A percentile compares a stretch with the other conserved stretches of the same genome.
These are phyloP conservation scores for Talaromyces sp. DNA, from an alignment of 2,329 filamentous ascomycete species.

Conservation along the genomic window DNA sequence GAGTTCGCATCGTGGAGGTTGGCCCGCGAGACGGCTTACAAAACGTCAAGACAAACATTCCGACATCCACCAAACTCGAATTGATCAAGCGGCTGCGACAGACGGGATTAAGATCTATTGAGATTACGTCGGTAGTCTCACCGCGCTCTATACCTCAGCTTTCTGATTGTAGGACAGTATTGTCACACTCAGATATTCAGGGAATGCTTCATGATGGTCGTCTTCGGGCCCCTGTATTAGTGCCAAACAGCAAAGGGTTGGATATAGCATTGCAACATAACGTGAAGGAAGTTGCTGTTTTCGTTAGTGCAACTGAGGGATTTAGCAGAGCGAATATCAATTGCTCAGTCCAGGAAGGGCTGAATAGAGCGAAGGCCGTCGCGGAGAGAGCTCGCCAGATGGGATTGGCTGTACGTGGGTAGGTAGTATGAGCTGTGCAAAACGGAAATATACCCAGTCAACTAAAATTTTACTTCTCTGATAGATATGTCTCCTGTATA, in stretches of 20 bases:
- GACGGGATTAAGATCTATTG: slow-evolving; percentile 68
- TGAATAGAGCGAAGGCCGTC: slow-evolving; percentile 29
- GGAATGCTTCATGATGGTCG: slow-evolving; percentile 49
- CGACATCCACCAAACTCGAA: slow-evolving; percentile 68
- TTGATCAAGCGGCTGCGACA: slow-evolving; percentile 63
- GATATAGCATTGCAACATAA: slow-evolving; percentile 52
- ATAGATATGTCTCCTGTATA: slow-evolving; percentile 33
- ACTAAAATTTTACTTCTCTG: too few species aligned
- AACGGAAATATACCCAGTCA: too few species aligned
- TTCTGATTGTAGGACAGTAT: slow-evolving; percentile 24
- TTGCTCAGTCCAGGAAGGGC: slow-evolving; percentile 33
- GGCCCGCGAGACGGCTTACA: slow-evolving; percentile 79
- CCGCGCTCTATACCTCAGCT: slow-evolving; percentile 83
- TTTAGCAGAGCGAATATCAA: slow-evolving; percentile 41
- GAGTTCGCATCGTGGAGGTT: slow-evolving; percentile 69
- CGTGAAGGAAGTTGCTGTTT: slow-evolving; percentile 36
- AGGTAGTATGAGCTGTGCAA: too few species aligned
- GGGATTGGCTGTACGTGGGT: slow-evolving; percentile 31
- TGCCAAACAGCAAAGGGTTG: slow-evolving; percentile 37
- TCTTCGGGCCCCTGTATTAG: slow-evolving; percentile 31
- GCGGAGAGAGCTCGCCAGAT: slow-evolving; percentile 19
- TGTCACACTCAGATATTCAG: slow-evolving; percentile 12
- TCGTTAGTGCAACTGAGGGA: slow-evolving; percentile 37
- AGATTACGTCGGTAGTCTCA: slow-evolving; percentile 76
- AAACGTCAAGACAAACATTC: slow-evolving; percentile 70